Base-by-base conservation (phyloP, 768 basidiomycete genomes). In the Hemileccinum rubropunctum region DNA sequence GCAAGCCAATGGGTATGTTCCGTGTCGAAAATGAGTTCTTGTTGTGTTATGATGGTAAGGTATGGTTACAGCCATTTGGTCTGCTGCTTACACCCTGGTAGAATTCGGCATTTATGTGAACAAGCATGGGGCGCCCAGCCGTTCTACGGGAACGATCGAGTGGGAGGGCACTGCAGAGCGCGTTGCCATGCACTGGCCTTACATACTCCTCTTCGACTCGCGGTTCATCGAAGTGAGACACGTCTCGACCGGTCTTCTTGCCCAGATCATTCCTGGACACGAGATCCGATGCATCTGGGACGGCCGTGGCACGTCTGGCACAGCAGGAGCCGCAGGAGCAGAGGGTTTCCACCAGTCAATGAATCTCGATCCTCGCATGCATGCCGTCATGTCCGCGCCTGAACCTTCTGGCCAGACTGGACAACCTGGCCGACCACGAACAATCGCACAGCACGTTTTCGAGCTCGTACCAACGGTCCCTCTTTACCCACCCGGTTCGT, bases 71-170 rank as follows among this genome's bases (percentile, higher is more conserved):
- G 38, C 39, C 10, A 41, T 27, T 4, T 23, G 14, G 50, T 38
- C 42, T 26, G 41, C 8, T 44, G 49, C 43, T 51, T 20, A 60
- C 18, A 13, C 48, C 51, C 36, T 50, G 20, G 5, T 55, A 91
- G 91, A 93, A 67, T 95, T 97, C 53, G 94, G 93, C 11, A 77
- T 97, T 34, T 95, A 90, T 59, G 93, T 97, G 26, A 84, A 95
- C 67, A 84, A 90, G 33, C 90, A 93, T 51, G 95, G 95, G n/a
- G 83, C 87, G 48, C 90, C 91, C 1, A 88, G 83, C 58, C 82
- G 91, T 27, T 58, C 71, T 6, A 72, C 78, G 15, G 79, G 81
- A 17, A 83, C 84, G 5, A 87, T 97, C 48, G 95, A 98, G 67
- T 98, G 93, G 92, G 95, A 98, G 67, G 91, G 93, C 15, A 86